Evolutionary conservation across 768 basidiomycete genomes (phyloP), one percentile per base, ranked within the genome.

Genomic region (Saitozyma podzolica): DNA sequence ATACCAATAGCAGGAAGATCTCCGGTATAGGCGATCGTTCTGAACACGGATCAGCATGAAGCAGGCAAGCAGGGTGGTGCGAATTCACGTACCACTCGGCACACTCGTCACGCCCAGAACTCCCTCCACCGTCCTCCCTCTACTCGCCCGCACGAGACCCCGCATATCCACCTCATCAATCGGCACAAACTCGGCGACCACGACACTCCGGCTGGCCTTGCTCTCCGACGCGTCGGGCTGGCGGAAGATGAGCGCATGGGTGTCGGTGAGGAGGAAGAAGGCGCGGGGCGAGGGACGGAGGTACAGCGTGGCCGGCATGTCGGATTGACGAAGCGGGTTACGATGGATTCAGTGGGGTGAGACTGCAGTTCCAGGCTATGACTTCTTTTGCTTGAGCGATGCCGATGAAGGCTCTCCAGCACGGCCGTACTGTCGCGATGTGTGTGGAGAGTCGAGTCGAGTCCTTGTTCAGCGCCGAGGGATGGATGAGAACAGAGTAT

Each of bases 181-280:
- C 0, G 84, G 86, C 10, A 94, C 79, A 71, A 94, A 92, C 79
- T 95, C 92, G 20, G 95, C 91, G 49, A 94, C 85, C 50, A 89
- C 89, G 74, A 72, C 72, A 47, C 66, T 70, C 20, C 59, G 53
- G 1, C 65, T 58, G 5, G 67, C 69, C 51, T 70, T 74, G 8
- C 68, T 57, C 47, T 72, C 73, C 37, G 40, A 59, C 16, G 65
- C 64, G 54, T 74, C 71, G 9, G 74, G 74, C 40, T 74, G 76
- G 20, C 73, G 69, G 59, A 79, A 77, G 41, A 79, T 57, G 42
- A 79, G 61, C 0, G 76, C 78, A 41, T 77, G 73, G 7, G 69
- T 69, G 43, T 60, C 58, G 40, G 75, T 73, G 10, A 77, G 10
- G 39, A 79, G 67, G 57, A 70, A 73, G 52, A 73, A 70, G 6